Conservation (phyloP, 2,329 filamentous ascomycete species). For the Ceratocystis destructans region DNA sequence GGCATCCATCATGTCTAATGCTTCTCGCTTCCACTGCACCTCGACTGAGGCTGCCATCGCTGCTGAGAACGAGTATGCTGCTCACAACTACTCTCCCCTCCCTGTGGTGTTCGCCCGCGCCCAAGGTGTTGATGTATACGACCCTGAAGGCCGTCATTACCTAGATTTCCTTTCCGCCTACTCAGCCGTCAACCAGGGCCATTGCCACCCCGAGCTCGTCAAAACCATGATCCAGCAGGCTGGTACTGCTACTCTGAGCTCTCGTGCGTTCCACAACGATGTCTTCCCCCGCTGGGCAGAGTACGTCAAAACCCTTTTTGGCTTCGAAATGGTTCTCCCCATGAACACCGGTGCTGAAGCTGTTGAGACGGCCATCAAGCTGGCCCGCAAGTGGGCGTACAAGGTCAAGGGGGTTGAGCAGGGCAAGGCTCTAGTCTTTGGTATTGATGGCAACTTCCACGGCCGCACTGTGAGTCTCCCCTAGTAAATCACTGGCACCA, state of each 20-base stretch:
- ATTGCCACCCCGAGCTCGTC: constrained; percentile 92
- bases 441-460: constrained; percentile 87
- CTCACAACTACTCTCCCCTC: constrained; percentile 97
- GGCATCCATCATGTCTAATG: constrained; percentile 41
- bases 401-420: constrained; percentile 83
- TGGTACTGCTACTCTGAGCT: constrained; percentile 76
- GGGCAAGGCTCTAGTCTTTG: constrained; percentile 72
- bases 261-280: constrained; percentile 93
- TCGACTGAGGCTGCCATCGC: constrained; percentile 70
- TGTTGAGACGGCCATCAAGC: constrained; percentile 89
- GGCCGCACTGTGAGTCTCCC: constrained; percentile 62
- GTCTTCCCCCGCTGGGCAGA: constrained; percentile 93
- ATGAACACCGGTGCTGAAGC: constrained; percentile 98
- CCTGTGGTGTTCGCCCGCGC: constrained; percentile 86
- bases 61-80: constrained; percentile 69
- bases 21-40: constrained; percentile 52
- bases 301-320: constrained; percentile 77
- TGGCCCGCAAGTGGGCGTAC: constrained; percentile 95
- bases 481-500: not conserved
- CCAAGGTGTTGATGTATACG: constrained; percentile 81
- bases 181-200: constrained; percentile 93
- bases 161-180: constrained; percentile 97
- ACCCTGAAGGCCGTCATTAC: constrained; percentile 89
- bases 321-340: constrained; percentile 93
- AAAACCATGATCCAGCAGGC: constrained; percentile 85